Base-by-base conservation (phyloP, 345 rosid genomes). In the Corchorus capsularis region DNA sequence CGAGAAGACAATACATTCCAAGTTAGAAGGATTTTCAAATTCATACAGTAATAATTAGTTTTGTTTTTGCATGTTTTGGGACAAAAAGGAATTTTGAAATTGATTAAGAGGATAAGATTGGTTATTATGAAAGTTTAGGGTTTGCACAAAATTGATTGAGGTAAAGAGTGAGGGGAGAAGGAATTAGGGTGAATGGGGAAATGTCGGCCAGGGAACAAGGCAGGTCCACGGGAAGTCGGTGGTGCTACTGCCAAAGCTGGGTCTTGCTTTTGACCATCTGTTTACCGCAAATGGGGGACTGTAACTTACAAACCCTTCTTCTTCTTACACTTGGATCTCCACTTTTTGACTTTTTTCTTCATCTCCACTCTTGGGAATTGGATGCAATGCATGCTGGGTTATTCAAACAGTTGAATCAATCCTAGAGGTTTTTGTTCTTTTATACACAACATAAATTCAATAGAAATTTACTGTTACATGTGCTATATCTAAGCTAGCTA, bases 181-280 rank as follows among this genome's bases (percentile, higher is more conserved):
- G 19, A 19, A 22, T n/a, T n/a, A 9, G 8, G 10, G 32, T n/a
- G 32, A 2, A 22, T 37, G 8, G 53, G 45, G n/a, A 45, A 69
- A 65, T 79, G 89, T 86, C 86, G 82, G 89, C 78, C 74, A 47
- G 80, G 82, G 65, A 73, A 64, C 83, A 66, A 2, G 79, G 52
- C 37, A 22, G 83, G 85, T 75, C 89, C 86, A 77, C 69, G 1
- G 8, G 2, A 2, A 69, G 83, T 77, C 79, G 83, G 77, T 74
- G 8, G 8, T 32, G 63, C 32, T 1, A 9, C 10, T n/a, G 22
- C 35, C 15, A 59, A 59, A 59, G 39, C 35, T 32, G 63, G 63
- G 63, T 12, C 63, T 60, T 27, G 1, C 63, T 60, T 59, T 60
- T 27, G 63, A 60, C 63, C 16, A 11, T 35, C 39, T 60, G 39